Base-by-base conservation (phyloP, 1,284 basidiomycete genomes). In the Boletus albobrunnescens region DNA sequence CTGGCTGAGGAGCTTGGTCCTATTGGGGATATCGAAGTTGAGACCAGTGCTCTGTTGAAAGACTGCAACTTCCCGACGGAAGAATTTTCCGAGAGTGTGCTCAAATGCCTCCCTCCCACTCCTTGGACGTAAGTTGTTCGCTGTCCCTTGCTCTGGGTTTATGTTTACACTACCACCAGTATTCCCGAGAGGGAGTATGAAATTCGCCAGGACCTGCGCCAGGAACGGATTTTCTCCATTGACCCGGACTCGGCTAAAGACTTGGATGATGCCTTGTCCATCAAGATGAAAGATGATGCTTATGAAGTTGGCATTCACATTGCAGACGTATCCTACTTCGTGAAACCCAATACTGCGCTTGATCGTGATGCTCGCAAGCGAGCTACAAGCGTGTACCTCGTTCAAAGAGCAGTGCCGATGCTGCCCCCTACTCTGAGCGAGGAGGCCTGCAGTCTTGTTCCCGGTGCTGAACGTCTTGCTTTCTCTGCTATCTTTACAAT, bases 21-120 rank as follows among this genome's bases (percentile, higher is more conserved):
- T n/a, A 99, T 99, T 56, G 96, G 96, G 35, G 91, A 98, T 57
- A 86, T 94, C 42, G 94, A 98, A 69, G 94, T 97, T 8, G 95
- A 99, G 71, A 98, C 95, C 1, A 94, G 91, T 56, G 96, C 96
- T 12, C 74, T 99, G 50, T 78, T 99, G 56, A 98, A 98, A 69
- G 95, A 99, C 67, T 96, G 93, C 76, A 97, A 98, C 70, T 94
- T 94, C 82, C 92, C 92, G 1, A 91, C 90, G 0, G 92, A 95
- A 65, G 92, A 95, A 55, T 94, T 94, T 67, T 80, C 84, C 13
- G 92, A 94, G 39, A 89, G 89, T 59, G 94, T 96, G n/a, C 69
- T 94, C 59, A 97, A 97, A 68, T 97, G 94, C 65, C 72, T 99
- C 26, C 96, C 96, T 24, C 93, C 95, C 31, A 77, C 89, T 49